Conservation (phyloP, 176 grass and related monocot genomes). For the Luzula sylvatica region DNA sequence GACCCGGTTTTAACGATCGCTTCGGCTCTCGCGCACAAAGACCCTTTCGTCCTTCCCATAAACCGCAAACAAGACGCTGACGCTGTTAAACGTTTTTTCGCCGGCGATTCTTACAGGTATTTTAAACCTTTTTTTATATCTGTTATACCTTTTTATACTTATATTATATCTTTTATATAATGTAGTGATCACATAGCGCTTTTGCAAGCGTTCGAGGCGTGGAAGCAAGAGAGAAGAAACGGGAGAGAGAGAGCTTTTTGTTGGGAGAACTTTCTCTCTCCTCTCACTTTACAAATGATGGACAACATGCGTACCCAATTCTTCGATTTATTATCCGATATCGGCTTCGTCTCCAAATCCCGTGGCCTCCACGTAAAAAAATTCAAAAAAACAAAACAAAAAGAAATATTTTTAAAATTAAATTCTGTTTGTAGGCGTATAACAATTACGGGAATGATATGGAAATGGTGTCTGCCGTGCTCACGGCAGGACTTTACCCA, state of each 20-base stretch:
- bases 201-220: constrained; percentile 77
- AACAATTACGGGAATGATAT: constrained; percentile 64
- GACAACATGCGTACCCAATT: constrained; percentile 90
- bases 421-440: constrained; percentile 51
- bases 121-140: constrained; percentile 19
- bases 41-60: constrained; percentile 92
- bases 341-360: constrained; percentile 84
- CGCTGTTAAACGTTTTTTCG: constrained; percentile 90
- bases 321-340: constrained; percentile 79
- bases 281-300: constrained; percentile 85
- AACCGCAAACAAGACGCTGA: constrained; percentile 92
- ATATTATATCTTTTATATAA: constrained; percentile 11
- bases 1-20: constrained; percentile 88
- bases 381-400: background rate
- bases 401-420: no score
- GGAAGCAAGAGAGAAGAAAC: constrained; percentile 63
- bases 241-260: constrained; percentile 82
- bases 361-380: constrained; percentile 50
- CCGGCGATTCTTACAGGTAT: constrained; percentile 79
- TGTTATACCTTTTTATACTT: background rate
- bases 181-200: constrained; percentile 87
- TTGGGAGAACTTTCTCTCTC: constrained; percentile 87
- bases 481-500: constrained; percentile 89
- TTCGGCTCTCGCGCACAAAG: constrained; percentile 67
- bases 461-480: constrained; percentile 81